Conservation (phyloP, 2,329 filamentous ascomycete genomes). For the Xylaria sp. region DNA sequence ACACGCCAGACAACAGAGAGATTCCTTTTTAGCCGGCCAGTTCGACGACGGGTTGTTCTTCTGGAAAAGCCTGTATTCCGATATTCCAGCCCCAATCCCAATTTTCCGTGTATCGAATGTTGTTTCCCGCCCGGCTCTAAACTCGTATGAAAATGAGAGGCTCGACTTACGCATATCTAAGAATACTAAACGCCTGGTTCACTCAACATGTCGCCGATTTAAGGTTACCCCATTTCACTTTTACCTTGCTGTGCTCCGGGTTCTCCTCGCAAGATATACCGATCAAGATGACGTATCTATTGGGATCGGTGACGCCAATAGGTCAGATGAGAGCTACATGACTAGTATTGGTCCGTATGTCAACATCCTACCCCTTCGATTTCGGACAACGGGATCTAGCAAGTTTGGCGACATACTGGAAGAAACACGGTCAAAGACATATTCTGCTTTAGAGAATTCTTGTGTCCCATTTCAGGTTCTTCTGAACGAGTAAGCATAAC, state of each 20-base stretch:
- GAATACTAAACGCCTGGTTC: background rate
- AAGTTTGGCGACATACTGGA: too few relatives aligned
- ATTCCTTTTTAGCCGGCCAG: too few relatives aligned
- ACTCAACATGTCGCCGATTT: too few relatives aligned
- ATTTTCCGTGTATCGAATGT: too few relatives aligned
- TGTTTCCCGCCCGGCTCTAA: too few relatives aligned
- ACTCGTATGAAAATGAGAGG: background rate
- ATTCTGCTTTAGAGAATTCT: too few relatives aligned
- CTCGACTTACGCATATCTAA: background rate
- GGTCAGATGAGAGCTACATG: background rate
- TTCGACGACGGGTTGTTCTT: too few relatives aligned
- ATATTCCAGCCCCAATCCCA: too few relatives aligned
- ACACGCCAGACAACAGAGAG: too few relatives aligned
- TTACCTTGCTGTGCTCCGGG: background rate
- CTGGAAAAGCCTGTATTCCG: too few relatives aligned
- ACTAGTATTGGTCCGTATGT: background rate
- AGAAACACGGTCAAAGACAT: too few relatives aligned
- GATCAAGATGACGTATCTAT: background rate
- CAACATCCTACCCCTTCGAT: background rate
- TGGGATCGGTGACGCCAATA: background rate
- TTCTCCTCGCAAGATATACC: background rate
- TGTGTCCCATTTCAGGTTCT: background rate
- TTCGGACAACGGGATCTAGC: too few relatives aligned
- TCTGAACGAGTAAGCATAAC: background rate
- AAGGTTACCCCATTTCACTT: background rate